Evolutionary conservation across 1,139 yeast genomes (phyloP).

Genomic region (Sugiyamaella pinicola): DNA sequence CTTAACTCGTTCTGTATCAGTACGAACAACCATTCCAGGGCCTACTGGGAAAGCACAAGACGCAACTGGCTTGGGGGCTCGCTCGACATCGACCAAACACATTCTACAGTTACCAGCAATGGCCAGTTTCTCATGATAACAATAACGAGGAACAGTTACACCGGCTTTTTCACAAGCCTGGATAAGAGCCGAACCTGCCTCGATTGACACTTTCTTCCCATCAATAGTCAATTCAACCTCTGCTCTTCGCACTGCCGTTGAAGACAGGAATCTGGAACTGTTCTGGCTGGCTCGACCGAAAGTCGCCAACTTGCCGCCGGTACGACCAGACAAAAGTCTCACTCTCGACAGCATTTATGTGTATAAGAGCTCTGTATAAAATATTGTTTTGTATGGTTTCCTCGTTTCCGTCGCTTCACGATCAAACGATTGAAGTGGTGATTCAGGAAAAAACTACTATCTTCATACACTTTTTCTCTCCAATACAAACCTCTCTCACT

Average conservation of each 20-base stretch:
- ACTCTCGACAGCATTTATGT: constrained; percentile 13
- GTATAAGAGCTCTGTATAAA: too few species aligned
- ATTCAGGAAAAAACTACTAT: too few species aligned
- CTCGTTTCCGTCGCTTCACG: background rate
- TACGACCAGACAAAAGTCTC: constrained; percentile 13
- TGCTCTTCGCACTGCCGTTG: constrained; percentile 14
- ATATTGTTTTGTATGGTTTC: background rate
- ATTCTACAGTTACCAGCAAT: constrained; percentile 95
- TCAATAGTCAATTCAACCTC: constrained; percentile 79
- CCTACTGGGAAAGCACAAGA: constrained; percentile 92
- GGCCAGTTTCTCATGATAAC: constrained; percentile 89
- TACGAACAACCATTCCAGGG: constrained; percentile 85
- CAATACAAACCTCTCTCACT: constrained; percentile 1
- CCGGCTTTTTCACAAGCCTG: constrained; percentile 95
- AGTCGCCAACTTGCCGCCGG: background rate
- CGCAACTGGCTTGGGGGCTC: constrained; percentile 88
- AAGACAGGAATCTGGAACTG: constrained; percentile 8
- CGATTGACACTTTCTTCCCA: constrained; percentile 74
- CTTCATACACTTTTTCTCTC: constrained; percentile 6
- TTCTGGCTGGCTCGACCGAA: background rate
- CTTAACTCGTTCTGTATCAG: constrained; percentile 76
- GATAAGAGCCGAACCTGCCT: constrained; percentile 84
- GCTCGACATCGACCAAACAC: constrained; percentile 90
- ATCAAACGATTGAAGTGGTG: background rate
- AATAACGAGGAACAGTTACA: constrained; percentile 82